Percentiles rank a stretch among this genome's conserved stretches.
Evolutionary conservation across 2,329 filamentous ascomycete genomes (phyloP).

Genomic region (Paraphoma chrysanthemicola): DNA sequence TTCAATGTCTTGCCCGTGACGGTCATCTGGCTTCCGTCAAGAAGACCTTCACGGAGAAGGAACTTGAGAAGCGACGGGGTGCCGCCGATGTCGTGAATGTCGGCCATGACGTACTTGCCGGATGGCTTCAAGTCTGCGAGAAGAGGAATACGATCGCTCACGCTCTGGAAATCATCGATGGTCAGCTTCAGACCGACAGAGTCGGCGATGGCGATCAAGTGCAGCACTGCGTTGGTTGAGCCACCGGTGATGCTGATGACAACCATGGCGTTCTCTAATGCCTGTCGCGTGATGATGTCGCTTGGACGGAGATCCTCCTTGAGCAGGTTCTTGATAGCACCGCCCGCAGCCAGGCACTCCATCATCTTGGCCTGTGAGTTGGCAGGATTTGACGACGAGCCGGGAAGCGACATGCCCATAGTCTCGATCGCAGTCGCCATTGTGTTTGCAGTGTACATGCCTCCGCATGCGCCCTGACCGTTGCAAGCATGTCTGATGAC

Average conservation of each 20-base stretch:
- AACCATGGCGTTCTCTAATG: slow-evolving; percentile 61
- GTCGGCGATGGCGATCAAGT: slow-evolving; percentile 60
- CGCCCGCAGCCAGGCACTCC: slow-evolving; percentile 58
- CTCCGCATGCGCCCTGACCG: slow-evolving; percentile 80
- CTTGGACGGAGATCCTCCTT: slow-evolving; percentile 58
- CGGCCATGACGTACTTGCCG: slow-evolving; percentile 64
- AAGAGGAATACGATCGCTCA: slow-evolving; percentile 58
- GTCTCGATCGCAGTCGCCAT: slow-evolving; percentile 60
- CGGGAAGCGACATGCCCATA: slow-evolving; percentile 60
- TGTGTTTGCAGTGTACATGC: slow-evolving; percentile 91
- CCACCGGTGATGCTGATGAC: slow-evolving; percentile 59
- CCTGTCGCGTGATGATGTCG: slow-evolving; percentile 58
- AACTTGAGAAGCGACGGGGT: slow-evolving; percentile 59
- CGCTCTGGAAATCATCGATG: slow-evolving; percentile 60
- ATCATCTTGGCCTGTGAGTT: slow-evolving; percentile 59
- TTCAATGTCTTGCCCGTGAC: slow-evolving; percentile 59
- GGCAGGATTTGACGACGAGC: slow-evolving; percentile 59
- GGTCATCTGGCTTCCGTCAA: slow-evolving; percentile 57
- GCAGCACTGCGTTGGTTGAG: slow-evolving; percentile 59
- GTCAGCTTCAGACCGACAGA: slow-evolving; percentile 58
- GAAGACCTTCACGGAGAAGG: slow-evolving; percentile 57
- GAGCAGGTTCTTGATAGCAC: slow-evolving; percentile 58
- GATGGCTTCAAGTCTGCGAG: slow-evolving; percentile 60
- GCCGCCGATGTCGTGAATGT: slow-evolving; percentile 63
- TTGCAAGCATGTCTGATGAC: slow-evolving; percentile 82